A percentile compares a stretch with the other conserved stretches of the same genome.
Evolutionary conservation across 306 rosid genomes (phyloP).

Genomic region (Lathyrus tuberosus): DNA sequence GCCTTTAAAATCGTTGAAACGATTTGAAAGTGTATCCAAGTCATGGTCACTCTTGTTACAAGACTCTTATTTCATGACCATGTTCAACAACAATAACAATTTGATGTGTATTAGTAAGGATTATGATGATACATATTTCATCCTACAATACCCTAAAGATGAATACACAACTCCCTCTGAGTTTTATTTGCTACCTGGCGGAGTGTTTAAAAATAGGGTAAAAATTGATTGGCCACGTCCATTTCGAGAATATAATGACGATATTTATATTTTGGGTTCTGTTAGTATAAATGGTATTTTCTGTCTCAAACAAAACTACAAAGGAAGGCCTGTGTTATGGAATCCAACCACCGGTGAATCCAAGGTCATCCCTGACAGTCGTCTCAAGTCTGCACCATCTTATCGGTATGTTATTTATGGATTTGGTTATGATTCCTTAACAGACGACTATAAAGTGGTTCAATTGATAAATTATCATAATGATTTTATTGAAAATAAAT

Average conservation of each 20-base stretch:
- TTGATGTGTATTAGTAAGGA: not conserved
- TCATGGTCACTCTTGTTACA: not conserved
- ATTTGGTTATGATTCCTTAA: no score
- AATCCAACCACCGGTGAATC: no score
- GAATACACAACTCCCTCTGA: not conserved
- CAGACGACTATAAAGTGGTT: no score
- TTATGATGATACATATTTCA: not conserved
- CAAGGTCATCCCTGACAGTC: not conserved
- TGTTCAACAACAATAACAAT: not conserved
- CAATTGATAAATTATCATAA: no score
- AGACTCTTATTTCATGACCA: not conserved
- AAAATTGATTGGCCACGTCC: not conserved
- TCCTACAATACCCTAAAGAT: not conserved
- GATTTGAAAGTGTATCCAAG: not conserved
- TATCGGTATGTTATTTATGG: no score
- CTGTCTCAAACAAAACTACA: not conserved
- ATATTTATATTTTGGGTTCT: not conserved
- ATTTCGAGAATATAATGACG: not conserved
- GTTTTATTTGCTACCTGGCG: not conserved
- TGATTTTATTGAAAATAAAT: no score
- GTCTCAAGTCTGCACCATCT: not conserved
- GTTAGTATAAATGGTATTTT: not conserved
- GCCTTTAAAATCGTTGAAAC: not conserved
- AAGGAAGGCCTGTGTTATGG: no score
- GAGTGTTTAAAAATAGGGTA: not conserved